Percentiles rank a stretch among this genome's conserved stretches.
These are phyloP conservation scores for Suhomyces tanzawaensis DNA, from an alignment of 805 yeast genomes.

Conservation along the genomic window DNA sequence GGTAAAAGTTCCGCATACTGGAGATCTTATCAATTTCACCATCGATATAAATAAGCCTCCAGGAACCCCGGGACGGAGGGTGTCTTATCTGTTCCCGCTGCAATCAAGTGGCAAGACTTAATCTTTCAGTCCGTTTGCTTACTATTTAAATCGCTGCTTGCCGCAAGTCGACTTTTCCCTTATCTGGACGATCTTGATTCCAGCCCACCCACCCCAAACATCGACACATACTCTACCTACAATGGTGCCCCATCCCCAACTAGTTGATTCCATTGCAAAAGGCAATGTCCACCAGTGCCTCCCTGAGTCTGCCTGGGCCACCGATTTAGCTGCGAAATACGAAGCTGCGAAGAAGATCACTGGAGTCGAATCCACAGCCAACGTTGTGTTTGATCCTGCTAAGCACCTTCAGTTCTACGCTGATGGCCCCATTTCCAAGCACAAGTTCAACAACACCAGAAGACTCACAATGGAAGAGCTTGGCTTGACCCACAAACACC, in stretches of 20 bases:
- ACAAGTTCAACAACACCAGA: slow-evolving; percentile 25
- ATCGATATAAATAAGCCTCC: too few species aligned
- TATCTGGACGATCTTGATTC: too few species aligned
- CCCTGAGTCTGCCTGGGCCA: slow-evolving; percentile 29
- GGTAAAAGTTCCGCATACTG: too few species aligned
- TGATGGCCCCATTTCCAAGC: slow-evolving; percentile 15
- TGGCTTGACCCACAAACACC: slow-evolving; percentile 43
- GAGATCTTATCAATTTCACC: too few species aligned
- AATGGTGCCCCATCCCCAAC: slow-evolving; percentile 9
- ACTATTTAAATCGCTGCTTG: too few species aligned
- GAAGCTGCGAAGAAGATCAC: slow-evolving; percentile 13
- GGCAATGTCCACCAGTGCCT: slow-evolving; percentile 39
- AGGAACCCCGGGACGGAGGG: too few species aligned
- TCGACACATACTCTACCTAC: too few species aligned
- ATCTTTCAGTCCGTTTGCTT: too few species aligned
- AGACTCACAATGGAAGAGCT: slow-evolving; percentile 47
- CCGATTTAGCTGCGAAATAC: slow-evolving; percentile 30
- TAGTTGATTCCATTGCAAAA: slow-evolving; percentile 8
- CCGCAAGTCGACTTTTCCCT: too few species aligned
- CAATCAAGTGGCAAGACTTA: too few species aligned
- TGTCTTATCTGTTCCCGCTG: too few species aligned
- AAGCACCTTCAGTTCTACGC: slow-evolving; percentile 32
- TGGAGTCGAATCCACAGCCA: slow-evolving; percentile 5
- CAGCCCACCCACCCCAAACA: too few species aligned
- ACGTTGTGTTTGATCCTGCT: slow-evolving; percentile 28